These are phyloP conservation scores for Zymoseptoria tritici DNA, from an alignment of 2,329 filamentous ascomycete species.

Conservation along the genomic window DNA sequence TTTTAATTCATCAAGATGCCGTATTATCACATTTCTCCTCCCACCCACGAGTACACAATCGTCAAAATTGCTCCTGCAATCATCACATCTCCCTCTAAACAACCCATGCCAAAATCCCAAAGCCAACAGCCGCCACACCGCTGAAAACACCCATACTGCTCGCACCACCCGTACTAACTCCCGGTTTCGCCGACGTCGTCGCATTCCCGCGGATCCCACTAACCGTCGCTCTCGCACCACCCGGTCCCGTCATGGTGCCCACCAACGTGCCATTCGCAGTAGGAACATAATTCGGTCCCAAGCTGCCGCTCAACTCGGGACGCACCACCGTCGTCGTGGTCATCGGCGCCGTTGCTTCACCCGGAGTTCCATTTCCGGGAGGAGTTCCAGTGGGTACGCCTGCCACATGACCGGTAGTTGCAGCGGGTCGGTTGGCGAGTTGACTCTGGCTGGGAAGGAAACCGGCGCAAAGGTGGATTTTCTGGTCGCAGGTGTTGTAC, in stretches of 20 bases:
- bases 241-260: background rate
- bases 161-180: background rate
- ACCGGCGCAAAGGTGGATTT: conserved; percentile 3
- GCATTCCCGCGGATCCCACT: background rate
- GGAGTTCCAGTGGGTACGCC: too few relatives aligned
- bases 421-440: background rate
- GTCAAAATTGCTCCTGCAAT: too few relatives aligned
- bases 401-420: background rate
- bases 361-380: background rate
- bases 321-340: background rate
- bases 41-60: too few relatives aligned
- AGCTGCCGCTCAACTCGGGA: background rate
- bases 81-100: too few relatives aligned
- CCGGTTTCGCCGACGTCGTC: background rate
- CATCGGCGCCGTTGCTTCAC: too few relatives aligned
- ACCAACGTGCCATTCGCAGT: background rate
- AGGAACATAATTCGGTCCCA: background rate
- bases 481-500: conserved; percentile 13
- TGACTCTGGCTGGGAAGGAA: background rate
- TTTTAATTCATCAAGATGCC: too few relatives aligned
- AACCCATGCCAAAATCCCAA: background rate
- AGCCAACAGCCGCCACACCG: background rate
- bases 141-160: background rate
- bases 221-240: background rate
- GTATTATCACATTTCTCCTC: too few relatives aligned